These are phyloP conservation scores for Alternaria tenuissima DNA, from an alignment of 2,329 filamentous ascomycete genomes.

Conservation along the genomic window DNA sequence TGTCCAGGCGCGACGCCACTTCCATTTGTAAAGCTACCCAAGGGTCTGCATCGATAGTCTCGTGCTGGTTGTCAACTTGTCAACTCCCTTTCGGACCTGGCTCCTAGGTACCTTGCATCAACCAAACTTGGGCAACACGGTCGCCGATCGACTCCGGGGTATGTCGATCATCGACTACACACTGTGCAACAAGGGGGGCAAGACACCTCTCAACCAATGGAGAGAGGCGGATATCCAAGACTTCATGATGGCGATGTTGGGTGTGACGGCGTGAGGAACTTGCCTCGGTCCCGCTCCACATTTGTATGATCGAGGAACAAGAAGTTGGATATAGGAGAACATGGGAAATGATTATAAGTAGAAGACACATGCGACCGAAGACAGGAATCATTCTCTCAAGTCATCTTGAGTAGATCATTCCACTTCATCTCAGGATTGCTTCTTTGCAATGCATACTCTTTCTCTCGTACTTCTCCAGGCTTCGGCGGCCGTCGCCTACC, in stretches of 20 bases:
- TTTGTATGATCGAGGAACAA: not conserved
- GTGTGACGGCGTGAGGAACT: not conserved
- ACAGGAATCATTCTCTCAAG: not conserved
- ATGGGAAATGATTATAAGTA: conserved; percentile 4
- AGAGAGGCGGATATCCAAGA: not conserved
- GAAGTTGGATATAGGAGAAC: not conserved
- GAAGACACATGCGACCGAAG: not conserved
- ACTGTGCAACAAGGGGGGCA: not conserved
- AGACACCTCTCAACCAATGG: conserved; percentile 1
- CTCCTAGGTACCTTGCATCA: not conserved
- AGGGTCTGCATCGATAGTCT: conserved; percentile 2
- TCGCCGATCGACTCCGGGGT: conserved; percentile 1
- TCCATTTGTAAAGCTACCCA: conserved; percentile 1
- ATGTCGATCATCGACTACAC: conserved; percentile 9
- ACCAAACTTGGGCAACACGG: not conserved
- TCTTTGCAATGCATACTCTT: conserved; percentile 23
- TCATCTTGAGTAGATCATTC: not conserved
- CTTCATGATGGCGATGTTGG: not conserved
- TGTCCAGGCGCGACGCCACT: conserved; percentile 3
- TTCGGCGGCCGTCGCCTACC: conserved; percentile 25
- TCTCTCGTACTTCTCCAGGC: conserved; percentile 28
- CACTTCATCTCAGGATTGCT: not conserved
- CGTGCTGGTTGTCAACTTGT: not conserved
- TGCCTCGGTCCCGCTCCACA: conserved; percentile 3
- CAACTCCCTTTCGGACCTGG: not conserved